A percentile compares a stretch with the other conserved stretches of the same genome.
Conservation (phyloP, 2,329 filamentous ascomycete species). For the Hypoxylon sp. region DNA sequence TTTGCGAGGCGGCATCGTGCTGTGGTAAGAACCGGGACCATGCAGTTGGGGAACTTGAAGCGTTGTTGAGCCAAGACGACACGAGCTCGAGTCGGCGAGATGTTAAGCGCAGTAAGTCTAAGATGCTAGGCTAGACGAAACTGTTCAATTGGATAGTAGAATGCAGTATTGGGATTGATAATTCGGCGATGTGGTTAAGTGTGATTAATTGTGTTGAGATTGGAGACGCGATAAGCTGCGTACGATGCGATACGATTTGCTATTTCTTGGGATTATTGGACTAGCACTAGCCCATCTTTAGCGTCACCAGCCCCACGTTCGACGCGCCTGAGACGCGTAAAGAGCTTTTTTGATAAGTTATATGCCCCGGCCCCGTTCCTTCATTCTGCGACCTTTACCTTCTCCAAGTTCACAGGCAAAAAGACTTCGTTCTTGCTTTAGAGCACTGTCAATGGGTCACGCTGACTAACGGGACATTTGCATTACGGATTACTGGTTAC, state of each 20-base stretch:
- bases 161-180: not conserved
- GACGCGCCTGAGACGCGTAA: conserved; percentile 48
- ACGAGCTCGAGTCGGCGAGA: not conserved
- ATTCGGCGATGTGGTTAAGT: not conserved
- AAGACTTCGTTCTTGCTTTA: not conserved
- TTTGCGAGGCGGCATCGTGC: conserved; percentile 68
- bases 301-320: conserved; percentile 37
- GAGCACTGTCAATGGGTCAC: not conserved
- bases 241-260: not conserved
- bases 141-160: not conserved
- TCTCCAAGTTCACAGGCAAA: not conserved
- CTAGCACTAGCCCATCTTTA: not conserved
- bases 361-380: not conserved
- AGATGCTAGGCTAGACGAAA: not conserved
- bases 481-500: not conserved
- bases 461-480: not conserved
- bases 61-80: not conserved
- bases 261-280: not conserved
- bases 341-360: conserved; percentile 39
- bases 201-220: not conserved
- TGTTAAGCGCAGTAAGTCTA: not conserved
- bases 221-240: conserved; percentile 2
- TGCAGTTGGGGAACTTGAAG: not conserved
- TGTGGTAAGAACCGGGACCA: conserved; percentile 14
- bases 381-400: not conserved